Base-by-base conservation (phyloP, 495 filamentous ascomycete genomes). In the Hamigera avellanea region DNA sequence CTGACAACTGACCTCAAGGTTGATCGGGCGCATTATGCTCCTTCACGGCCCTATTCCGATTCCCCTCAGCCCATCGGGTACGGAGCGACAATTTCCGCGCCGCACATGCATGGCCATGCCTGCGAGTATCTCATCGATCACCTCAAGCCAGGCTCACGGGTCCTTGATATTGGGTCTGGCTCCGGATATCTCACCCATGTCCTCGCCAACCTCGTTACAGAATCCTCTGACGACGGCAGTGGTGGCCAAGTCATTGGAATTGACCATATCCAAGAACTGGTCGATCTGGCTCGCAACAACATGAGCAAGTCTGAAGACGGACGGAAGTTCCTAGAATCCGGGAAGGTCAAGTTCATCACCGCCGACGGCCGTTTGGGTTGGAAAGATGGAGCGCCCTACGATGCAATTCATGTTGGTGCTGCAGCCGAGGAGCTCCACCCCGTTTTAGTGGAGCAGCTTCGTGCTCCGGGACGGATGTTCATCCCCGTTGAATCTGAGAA, bases 381-480 rank as follows among this genome's bases (percentile, higher is more conserved):
- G 72, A 40, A 53, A 56, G 52, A 66, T 39, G 47, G 57, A 12
- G 78, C 70, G 19, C 76, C 75, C 23, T 82, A 78, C 46, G 88
- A 98, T 70, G 91, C 85, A 7, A 95, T 99, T 39, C 91, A 96
- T 55, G 91, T 99, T 8, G 91, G 91, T 0, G 91, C 91, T 2
- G 86, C 86, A 15, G 89, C 93, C 10, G 69, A 60, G 44, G 67
- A 72, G 46, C 61, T 93, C 32, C 89, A 95, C 52, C 49, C 71
- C 26, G 67, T 70, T 43, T 56, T 99, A 46, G 55, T 93, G 32
- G 72, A 80, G 28, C 91, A 96, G 57, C 60, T 98, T 48, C 75
- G 73, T 41, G 65, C 72, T 3, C 88, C 88, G 0, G 91, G 91
- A 12, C 61, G 72, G 37, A 75, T 93, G 67, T 93, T 93, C 54